Evolutionary conservation across 2,329 filamentous ascomycete species (phyloP), one percentile per base, ranked within the genome.

Genomic region (Xenosphaeropsis pyriputrescens): DNA sequence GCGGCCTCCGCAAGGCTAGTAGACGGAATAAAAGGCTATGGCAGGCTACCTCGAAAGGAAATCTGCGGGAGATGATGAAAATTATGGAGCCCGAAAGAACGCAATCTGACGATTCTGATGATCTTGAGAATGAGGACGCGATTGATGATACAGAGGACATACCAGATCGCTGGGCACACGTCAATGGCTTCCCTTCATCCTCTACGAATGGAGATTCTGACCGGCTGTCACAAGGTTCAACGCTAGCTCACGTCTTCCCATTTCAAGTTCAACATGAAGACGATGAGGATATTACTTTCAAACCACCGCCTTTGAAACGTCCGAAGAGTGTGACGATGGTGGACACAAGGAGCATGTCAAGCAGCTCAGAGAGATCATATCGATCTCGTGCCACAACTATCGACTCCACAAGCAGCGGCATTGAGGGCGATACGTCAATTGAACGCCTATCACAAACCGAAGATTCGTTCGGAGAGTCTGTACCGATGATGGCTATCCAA

Each of bases 301-400:
- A 45, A 32, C 29, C 48, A 7, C 51, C 51, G 14, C 45, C 47
- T 11, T 41, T 53, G n/a, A 42, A 50, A 30, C 45, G 45, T 35
- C 53, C 50, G 4, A 57, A 57, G 39, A 85, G 71, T 47, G 89
- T 96, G 1, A 84, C 85, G 0, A 26, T 26, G 22, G 82, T 95
- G 82, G 85, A 94, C 52, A 81, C 81, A 13, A 68, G 86, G 46
- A 95, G 89, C 50, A 70, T 93, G 56, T 95, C 89, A 6, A 86
- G 79, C 46, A 81, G 80, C 31, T 96, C 89, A 0, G 82, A 79
- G 29, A 74, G 82, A 36, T 96, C 89, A 0, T 84, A 85, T 41
- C 72, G 79, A 40, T 96, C 89, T 2, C 71, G 79, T 40, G 78
- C 85, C 1, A 78, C 75, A 34, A 94, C 86, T 14, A 67, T 91